Base-by-base conservation (phyloP, 176 grass and related monocot species). In the Juncus effusus region DNA sequence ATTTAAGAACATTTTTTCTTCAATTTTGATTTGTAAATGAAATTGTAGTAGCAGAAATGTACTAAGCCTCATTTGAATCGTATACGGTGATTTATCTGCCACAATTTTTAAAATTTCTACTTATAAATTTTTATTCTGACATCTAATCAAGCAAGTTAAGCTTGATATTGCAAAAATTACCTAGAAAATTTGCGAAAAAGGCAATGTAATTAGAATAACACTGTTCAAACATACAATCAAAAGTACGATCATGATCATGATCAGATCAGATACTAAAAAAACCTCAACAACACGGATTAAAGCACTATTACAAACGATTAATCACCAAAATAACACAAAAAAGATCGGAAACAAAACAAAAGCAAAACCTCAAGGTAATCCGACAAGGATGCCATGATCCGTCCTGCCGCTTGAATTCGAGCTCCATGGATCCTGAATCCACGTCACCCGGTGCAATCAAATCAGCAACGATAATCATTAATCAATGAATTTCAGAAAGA, bases 321-420 rank as follows among this genome's bases (percentile, higher is more conserved):
- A 40, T 5, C 60, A 64, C 6, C 13, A 52, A 54, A 54, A 19
- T 51, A 63, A 28, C 19, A 28, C 19, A 28, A 28, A 11, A 11
- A 75, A 35, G 10, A 75, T 53, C 12, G 3, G 14, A 38, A 50
- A 50, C n/a, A 56, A 45, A 28, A 28, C 19, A 74, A 12, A 56
- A 74, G 37, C 56, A 40, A 62, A 28, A 82, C 80, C 80, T 77
- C 67, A 70, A 72, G 42, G 80, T 72, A 62, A 77, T 40, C 28
- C 41, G 57, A 37, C 80, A 77, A 16, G 80, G 74, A 54, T 72
- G 73, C 80, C 80, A 82, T 11, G 80, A 82, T 37, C 66, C 80
- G 41, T 82, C 80, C 66, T 36, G 10, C 59, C 53, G 66, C 80
- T 65, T 77, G 51, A 41, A 68, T 57, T 82, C 80, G 59, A 82